Evolutionary conservation across 495 filamentous ascomycete species (phyloP).

Genomic region (Articulospora tetracladia): DNA sequence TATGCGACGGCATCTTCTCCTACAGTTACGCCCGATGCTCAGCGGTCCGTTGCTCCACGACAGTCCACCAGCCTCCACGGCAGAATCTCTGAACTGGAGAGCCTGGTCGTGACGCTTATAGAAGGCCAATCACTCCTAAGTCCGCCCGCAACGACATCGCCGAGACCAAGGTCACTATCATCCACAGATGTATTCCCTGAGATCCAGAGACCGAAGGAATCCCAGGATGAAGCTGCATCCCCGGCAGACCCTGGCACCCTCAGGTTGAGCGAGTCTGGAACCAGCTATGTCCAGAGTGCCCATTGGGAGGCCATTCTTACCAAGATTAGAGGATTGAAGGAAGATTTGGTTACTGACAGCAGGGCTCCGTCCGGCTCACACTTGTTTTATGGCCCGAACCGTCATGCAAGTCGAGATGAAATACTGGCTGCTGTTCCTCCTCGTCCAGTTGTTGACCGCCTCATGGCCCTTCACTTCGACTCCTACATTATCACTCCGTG

Average conservation of each 20-base stretch:
- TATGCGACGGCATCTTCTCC: conserved; percentile 23
- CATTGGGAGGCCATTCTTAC: conserved; percentile 10
- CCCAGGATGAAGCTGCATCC: conserved; percentile 8
- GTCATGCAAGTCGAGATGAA: conserved; percentile 28
- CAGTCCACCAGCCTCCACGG: conserved; percentile 24
- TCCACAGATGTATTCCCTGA: conserved; percentile 8
- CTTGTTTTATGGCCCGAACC: conserved; percentile 32
- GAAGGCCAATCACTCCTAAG: conserved; percentile 7
- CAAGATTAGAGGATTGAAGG: conserved; percentile 15
- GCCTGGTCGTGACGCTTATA: conserved; percentile 27
- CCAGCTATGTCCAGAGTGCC: conserved; percentile 7
- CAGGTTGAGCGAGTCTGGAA: conserved; percentile 4
- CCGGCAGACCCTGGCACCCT: conserved; percentile 7
- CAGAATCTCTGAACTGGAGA: conserved; percentile 31
- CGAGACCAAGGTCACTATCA: conserved; percentile 11
- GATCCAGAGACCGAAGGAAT: too few relatives aligned
- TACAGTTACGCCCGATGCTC: conserved; percentile 25
- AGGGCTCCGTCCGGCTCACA: conserved; percentile 21
- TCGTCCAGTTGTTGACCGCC: conserved; percentile 30
- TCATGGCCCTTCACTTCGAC: conserved; percentile 22
- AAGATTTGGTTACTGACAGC: conserved; percentile 16
- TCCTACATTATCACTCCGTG: conserved; percentile 10
- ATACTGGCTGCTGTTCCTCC: conserved; percentile 34
- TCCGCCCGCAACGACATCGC: conserved; percentile 1
- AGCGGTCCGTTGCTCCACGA: conserved; percentile 16